Base-by-base conservation (phyloP, 2,329 filamentous ascomycete species). In the Diplocarpon rosae region DNA sequence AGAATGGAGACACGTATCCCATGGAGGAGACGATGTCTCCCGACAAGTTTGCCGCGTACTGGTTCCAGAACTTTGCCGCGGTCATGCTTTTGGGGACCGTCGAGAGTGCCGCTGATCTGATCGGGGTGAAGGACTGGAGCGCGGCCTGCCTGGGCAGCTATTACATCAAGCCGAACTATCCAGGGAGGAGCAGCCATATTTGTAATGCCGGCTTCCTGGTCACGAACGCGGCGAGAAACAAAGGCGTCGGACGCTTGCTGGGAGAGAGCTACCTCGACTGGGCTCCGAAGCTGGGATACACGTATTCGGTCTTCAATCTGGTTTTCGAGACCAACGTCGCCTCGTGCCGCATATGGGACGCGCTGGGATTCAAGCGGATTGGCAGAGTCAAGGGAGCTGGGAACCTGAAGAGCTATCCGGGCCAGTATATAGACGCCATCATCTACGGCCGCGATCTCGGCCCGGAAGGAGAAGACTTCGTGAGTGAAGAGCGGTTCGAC, bases 401-500 rank as follows among this genome's bases (percentile, higher is more conserved):
- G 15, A 68, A 69, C 43, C 61, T 77, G 8, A 69, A 71, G 42
- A 72, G 69, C 8, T 66, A 69, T 37, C 72, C 71, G 1, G 66
- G 65, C 8, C 68, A 74, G 48, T 65, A 68, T 5, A 70, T 77
- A 15, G 74, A 77, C 58, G 74, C 73, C 15, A 76, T 78, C 42
- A 76, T 78, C 39, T 77, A 75, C 56, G 81, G 82, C 29, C 72
- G 77, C 43, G 78, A 81, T 29, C 52, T 63, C 4, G 59, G 56
- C 10, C 56, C 69, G 31, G 82, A 86, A 57, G 76, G 75, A 57
- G 86, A 92, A 62, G 85, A 92, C 63, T 81, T 85, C 62, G 83
- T 90, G 58, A 89, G 83, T 64, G 89, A 95, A 70, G 89, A 95
- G 69, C 85, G 92, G 56, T 96, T 96, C 71, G 90, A 95, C 71